Conservation (phyloP, 2,329 filamentous ascomycete species). For the Aspergillus pseudonomiae region DNA sequence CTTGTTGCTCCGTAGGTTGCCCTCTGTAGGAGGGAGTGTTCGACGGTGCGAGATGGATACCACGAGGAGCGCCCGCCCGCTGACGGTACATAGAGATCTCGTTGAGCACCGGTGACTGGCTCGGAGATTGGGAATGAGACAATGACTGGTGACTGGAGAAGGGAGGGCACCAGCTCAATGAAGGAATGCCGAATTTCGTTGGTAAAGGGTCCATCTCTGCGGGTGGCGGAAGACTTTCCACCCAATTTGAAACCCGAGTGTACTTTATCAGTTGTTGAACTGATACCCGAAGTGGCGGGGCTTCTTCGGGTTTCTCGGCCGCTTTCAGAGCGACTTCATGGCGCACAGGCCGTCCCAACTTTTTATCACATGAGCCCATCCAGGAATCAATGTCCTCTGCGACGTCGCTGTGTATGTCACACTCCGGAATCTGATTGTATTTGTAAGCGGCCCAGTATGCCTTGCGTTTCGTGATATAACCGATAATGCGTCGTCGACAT, state of each 20-base stretch:
- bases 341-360: neutral
- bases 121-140: slow-evolving; percentile 10
- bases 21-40: neutral
- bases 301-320: slow-evolving; percentile 6
- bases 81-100: slow-evolving; percentile 6
- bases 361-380: slow-evolving; percentile 12
- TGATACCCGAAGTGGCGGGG: slow-evolving; percentile 1
- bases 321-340: slow-evolving; percentile 2
- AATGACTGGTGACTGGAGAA: neutral
- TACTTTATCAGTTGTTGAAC: slow-evolving; percentile 10
- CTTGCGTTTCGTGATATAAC: slow-evolving; percentile 19
- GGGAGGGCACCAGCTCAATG: neutral
- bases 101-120: slow-evolving; percentile 10
- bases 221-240: slow-evolving; percentile 12
- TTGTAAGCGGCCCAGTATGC: slow-evolving; percentile 12
- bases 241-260: slow-evolving; percentile 17
- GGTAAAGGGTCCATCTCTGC: slow-evolving; percentile 15
- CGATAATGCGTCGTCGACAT: slow-evolving; percentile 28
- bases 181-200: slow-evolving; percentile 1
- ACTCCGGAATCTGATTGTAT: neutral
- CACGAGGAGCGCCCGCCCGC: slow-evolving; percentile 8
- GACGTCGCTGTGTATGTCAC: slow-evolving; percentile 13
- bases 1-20: neutral
- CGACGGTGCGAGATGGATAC: neutral
- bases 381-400: slow-evolving; percentile 16